Evolutionary conservation across 2,329 filamentous ascomycete genomes (phyloP).

Genomic region (Fusarium musae): DNA sequence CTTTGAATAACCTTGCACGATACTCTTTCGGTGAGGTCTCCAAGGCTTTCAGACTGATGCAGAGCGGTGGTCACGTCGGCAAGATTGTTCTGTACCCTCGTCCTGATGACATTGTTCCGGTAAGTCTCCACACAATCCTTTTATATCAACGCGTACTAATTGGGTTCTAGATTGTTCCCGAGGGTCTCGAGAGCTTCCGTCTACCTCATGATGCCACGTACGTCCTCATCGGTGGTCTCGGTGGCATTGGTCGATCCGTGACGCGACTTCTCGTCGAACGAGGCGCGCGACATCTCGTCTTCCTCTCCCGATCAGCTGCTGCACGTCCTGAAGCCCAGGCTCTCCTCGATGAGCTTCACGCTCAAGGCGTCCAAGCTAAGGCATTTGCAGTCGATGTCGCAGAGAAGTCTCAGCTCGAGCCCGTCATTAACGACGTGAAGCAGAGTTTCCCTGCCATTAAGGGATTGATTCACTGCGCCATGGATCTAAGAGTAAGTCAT

Average conservation of each 20-base stretch:
- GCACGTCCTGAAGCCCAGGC: not conserved
- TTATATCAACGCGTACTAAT: not conserved
- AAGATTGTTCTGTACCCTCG: conserved; percentile 16
- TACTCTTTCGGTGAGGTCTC: conserved; percentile 13
- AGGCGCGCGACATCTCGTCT: conserved; percentile 44
- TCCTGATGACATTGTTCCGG: not conserved
- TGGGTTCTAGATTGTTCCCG: not conserved
- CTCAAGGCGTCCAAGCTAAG: not conserved
- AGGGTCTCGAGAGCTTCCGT: not conserved
- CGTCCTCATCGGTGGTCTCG: conserved; percentile 41
- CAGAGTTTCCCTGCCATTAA: conserved; percentile 32
- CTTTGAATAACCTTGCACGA: conserved; percentile 1
- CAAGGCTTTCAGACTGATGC: conserved; percentile 34
- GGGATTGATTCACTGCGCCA: conserved; percentile 45
- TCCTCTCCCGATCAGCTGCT: conserved; percentile 45
- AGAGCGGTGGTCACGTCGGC: conserved; percentile 31
- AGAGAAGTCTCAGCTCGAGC: conserved; percentile 18
- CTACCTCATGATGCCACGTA: conserved; percentile 22
- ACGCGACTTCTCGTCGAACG: conserved; percentile 29
- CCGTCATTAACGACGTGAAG: conserved; percentile 13
- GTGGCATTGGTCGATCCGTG: conserved; percentile 41
- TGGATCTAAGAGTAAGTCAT: conserved; percentile 29
- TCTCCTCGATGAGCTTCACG: not conserved
- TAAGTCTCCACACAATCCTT: not conserved
- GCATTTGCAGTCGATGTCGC: conserved; percentile 7